phyloP scores from a whole-genome alignment of 176 grass and related monocot genomes.

The Rhynchospora breviuscula region DNA sequence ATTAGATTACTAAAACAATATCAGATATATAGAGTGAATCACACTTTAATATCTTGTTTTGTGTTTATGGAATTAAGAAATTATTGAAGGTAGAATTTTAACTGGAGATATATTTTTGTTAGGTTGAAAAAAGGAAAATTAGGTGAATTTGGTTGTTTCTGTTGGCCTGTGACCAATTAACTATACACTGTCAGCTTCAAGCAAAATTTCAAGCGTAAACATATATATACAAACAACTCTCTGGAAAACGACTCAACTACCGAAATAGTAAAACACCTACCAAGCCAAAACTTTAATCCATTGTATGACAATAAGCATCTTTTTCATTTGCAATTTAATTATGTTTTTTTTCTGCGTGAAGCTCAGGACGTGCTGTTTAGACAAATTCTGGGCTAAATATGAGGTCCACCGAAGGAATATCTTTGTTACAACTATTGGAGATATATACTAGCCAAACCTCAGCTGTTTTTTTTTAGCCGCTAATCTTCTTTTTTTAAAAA shows the following conservation, averaged over 20 bases:
- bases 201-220: not conserved
- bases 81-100: not conserved
- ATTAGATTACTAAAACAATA: not conserved
- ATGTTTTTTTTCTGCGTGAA: conserved; percentile 25
- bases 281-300: not conserved
- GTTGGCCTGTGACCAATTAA: not conserved
- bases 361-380: conserved; percentile 21
- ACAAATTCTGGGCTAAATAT: conserved; percentile 23
- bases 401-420: conserved; percentile 30
- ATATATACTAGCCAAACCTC: no score
- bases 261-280: not conserved
- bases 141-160: not conserved
- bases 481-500: no score
- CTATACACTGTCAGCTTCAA: not conserved
- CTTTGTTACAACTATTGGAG: conserved; percentile 13
- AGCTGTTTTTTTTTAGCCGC: no score
- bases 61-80: not conserved
- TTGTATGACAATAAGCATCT: not conserved
- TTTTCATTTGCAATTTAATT: not conserved
- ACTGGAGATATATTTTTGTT: not conserved
- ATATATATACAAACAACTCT: not conserved
- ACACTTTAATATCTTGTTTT: not conserved
- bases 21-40: not conserved
- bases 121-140: not conserved
- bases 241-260: not conserved